phyloP scores from a whole-genome alignment of 129 eudicot species.

The Lactuca saligna region DNA sequence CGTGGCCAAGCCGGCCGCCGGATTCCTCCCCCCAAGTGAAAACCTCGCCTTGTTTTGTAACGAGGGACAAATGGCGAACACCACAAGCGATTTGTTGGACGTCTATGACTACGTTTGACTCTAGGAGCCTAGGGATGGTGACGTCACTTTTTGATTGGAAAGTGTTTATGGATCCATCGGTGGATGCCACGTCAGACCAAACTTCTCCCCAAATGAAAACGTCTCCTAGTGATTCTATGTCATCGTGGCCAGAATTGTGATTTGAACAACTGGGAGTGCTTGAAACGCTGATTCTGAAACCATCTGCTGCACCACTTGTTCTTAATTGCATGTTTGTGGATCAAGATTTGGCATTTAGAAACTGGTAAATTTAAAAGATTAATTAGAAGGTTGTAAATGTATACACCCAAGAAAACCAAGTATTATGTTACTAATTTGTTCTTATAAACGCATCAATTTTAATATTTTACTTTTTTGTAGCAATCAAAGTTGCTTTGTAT shows the following conservation, averaged over 20 bases:
- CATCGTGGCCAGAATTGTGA: conserved; percentile 75
- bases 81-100: conserved; percentile 88
- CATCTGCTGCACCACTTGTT: conserved; percentile 72
- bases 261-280: conserved; percentile 88
- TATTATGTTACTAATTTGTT: neutral
- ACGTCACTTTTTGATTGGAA: conserved; percentile 51
- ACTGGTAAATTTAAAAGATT: conserved; percentile 1
- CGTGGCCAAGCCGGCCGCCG: conserved; percentile 90
- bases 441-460: too few relatives aligned
- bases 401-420: neutral
- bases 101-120: conserved; percentile 78
- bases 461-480: too few relatives aligned
- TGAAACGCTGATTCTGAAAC: conserved; percentile 80
- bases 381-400: neutral
- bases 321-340: conserved; percentile 73
- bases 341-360: conserved; percentile 60
- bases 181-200: conserved; percentile 52
- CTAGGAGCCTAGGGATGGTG: conserved; percentile 58
- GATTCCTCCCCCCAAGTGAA: conserved; percentile 95
- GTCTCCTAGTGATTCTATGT: conserved; percentile 88
- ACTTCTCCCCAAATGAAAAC: conserved; percentile 83
- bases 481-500: too few relatives aligned
- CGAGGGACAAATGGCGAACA: conserved; percentile 72
- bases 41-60: conserved; percentile 91
- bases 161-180: conserved; percentile 49